Evolutionary conservation across 2,329 filamentous ascomycete species (phyloP), one percentile per base, ranked within the genome.

Genomic region (Coniochaeta hoffmannii): DNA sequence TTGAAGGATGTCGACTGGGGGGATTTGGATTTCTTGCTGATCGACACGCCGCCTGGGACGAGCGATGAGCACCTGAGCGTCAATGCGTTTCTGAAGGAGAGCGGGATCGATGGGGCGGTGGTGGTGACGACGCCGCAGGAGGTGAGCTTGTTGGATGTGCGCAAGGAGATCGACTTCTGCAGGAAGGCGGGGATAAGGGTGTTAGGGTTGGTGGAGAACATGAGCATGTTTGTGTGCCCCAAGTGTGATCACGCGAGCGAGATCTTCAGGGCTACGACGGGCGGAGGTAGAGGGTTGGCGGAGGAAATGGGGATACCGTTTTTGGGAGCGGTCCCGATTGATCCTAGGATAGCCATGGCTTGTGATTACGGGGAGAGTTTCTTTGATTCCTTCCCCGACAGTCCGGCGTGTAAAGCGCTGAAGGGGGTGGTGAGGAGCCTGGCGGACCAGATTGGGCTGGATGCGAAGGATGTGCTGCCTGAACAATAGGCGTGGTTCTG

Each of bases 1-100:
- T 74, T 99, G 53, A 97, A 96, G 76, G 95, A 99, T 66, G 94
- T 99, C 7, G 90, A 95, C 68, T 99, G 95, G 94, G 94, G 94
- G 10, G 89, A 95, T 58, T 76, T 97, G 70, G 94, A 99, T 67
- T 96, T 93, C 62, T 68, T 99, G 57, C 80, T 99, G 53, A 90
- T 97, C 11, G 94, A 99, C 70, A 99, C 94, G 1, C 94, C 95
- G 1, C 94, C 94, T 0, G 94, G 94, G 17, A 99, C 94, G 1
- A 91, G 86, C 57, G 94, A 99, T 68, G 94, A 99, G 74, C 94
- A 99, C 72, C 74, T 99, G 32, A 93, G 88, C 61, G 92, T 99
- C 59, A 97, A 96, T 69, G 87, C 88, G 5, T 91, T 95, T 64
- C 76, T 99, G 50, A 93, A 91, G 64, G 90, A 95, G 66, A 90